Percentiles rank a stretch among this genome's conserved stretches.
phyloP scores from a whole-genome alignment of 2,329 filamentous ascomycete genomes.

The Pseudogymnoascus sp. region DNA sequence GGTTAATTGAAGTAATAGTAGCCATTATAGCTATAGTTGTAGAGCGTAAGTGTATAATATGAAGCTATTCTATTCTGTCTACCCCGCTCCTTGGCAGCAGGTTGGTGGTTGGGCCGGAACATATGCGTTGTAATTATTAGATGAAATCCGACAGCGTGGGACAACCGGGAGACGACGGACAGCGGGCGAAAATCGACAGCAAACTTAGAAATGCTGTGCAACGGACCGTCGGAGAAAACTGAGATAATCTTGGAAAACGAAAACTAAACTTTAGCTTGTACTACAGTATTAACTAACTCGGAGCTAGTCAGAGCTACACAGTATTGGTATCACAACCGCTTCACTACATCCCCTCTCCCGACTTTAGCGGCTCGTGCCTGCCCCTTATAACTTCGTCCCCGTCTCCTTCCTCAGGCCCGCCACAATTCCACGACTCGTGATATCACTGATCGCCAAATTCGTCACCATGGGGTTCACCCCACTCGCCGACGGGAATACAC shows the following conservation, averaged over 20 bases:
- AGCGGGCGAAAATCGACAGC: neutral
- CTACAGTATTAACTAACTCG: slow-evolving; percentile 2
- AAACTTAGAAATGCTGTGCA: neutral
- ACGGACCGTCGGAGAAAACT: neutral
- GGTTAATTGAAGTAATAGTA: too few relatives aligned
- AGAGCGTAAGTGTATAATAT: too few relatives aligned
- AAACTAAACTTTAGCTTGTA: neutral
- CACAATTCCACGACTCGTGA: slow-evolving; percentile 50
- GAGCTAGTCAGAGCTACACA: neutral
- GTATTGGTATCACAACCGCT: neutral
- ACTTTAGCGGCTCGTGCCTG: neutral
- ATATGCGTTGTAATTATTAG: neutral
- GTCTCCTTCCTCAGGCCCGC: slow-evolving; percentile 32
- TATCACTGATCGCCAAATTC: slow-evolving; percentile 60
- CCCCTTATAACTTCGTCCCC: slow-evolving; percentile 1
- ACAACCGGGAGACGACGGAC: neutral
- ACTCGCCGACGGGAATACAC: slow-evolving; percentile 66
- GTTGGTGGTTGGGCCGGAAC: too few relatives aligned
- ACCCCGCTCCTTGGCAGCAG: too few relatives aligned
- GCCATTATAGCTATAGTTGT: too few relatives aligned
- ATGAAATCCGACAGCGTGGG: neutral
- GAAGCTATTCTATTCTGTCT: too few relatives aligned
- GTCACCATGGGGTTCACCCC: slow-evolving; percentile 80
- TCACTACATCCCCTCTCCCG: neutral
- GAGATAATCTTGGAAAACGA: neutral